Conservation (phyloP, 2,329 filamentous ascomycete species). For the Pochonia chlamydosporia region DNA sequence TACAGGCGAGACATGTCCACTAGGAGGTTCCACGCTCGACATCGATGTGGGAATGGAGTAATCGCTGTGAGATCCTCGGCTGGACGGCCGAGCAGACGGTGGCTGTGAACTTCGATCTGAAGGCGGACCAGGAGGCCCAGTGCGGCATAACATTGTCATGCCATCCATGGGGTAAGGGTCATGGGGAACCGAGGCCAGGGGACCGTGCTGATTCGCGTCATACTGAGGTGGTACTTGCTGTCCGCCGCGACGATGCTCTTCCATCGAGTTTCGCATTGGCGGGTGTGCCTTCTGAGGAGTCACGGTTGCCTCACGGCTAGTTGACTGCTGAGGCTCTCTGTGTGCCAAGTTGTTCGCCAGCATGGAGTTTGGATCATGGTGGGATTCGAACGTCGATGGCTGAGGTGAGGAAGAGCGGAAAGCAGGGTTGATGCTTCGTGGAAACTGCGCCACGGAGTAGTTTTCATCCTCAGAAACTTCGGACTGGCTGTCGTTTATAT, state of each 20-base stretch:
- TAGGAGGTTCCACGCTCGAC: slow-evolving; percentile 76
- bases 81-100: slow-evolving; percentile 67
- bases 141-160: slow-evolving; percentile 94
- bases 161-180: slow-evolving; percentile 93
- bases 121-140: slow-evolving; percentile 56
- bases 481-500: slow-evolving; percentile 73
- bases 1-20: slow-evolving; percentile 65
- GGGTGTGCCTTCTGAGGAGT: slow-evolving; percentile 40
- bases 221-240: slow-evolving; percentile 21
- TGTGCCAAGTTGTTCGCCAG: slow-evolving; percentile 66
- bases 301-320: slow-evolving; percentile 43
- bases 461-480: slow-evolving; percentile 79
- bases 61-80: slow-evolving; percentile 84
- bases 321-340: slow-evolving; percentile 37
- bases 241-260: slow-evolving; percentile 14
- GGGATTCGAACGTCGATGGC: slow-evolving; percentile 86
- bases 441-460: slow-evolving; percentile 95
- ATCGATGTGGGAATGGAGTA: slow-evolving; percentile 85
- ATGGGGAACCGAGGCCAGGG: slow-evolving; percentile 69
- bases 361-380: slow-evolving; percentile 76
- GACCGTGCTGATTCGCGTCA: slow-evolving; percentile 50
- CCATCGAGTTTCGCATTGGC: slow-evolving; percentile 12
- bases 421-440: slow-evolving; percentile 88
- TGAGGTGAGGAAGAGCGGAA: slow-evolving; percentile 95
- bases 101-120: slow-evolving; percentile 47